Base-by-base conservation (phyloP, 805 yeast genomes). In the Wickerhamomyces chaumierensis region DNA sequence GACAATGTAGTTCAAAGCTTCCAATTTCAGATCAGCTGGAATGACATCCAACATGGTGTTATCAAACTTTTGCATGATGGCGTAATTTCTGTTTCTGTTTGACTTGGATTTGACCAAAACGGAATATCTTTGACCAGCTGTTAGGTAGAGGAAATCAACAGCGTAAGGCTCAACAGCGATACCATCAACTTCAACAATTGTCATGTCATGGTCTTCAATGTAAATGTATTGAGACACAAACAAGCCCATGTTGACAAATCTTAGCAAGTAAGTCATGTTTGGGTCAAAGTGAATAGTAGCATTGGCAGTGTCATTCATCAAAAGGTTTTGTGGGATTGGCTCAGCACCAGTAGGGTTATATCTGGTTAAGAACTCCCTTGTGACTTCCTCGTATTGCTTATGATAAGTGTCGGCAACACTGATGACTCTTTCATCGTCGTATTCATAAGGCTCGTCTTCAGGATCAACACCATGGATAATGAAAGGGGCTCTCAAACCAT, bases 281-380 rank as follows among this genome's bases (percentile, higher is more conserved):
- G 77, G 71, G 39, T 71, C 67, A 38, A 82, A 78, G 20, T 56
- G 37, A 55, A 81, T 63, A 1, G 79, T 66, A 4, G 61, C 69
- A 45, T 76, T 75, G 38, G 69, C 65, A 5, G 83, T 65, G 46
- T 82, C 84, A 54, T 81, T 81, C 52, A 81, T 71, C 32, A 82
- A 60, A 16, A 73, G 42, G 49, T 73, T 75, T 44, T 77, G 78
- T 3, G 90, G 90, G 37, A 81, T 68, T 14, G 94, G 94, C 53
- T 82, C 94, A 15, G 83, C 86, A 32, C 94, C 94, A 2, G 88
- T 81, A 17, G 94, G 94, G 48, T 82, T 82, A 52, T 72, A 82
- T 46, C 82, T 64, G 33, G 70, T 68, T 49, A 77, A 55, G 55
- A 80, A 81, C 31, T 62, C 61, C 16, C 58, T 46, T 36, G 65